Percentiles rank a stretch among this genome's conserved stretches.
Conservation (phyloP, 257 asterid genomes). For the Nicotiana attenuata region DNA sequence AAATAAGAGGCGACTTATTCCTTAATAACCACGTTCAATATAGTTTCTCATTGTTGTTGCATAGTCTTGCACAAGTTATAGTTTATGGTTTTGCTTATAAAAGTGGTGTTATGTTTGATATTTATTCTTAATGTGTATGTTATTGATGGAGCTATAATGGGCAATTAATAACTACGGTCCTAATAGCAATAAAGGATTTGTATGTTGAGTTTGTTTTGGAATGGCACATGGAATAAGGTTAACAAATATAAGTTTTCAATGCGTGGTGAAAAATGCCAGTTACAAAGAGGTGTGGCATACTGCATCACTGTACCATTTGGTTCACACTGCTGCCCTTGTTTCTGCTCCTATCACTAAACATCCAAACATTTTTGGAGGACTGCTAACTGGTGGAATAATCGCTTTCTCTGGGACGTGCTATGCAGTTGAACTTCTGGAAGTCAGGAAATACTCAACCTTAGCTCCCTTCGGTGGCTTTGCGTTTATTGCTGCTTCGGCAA, state of each 20-base stretch:
- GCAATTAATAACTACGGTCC: slow-evolving; percentile 61
- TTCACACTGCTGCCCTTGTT: slow-evolving; percentile 82
- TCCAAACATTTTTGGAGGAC: slow-evolving; percentile 31
- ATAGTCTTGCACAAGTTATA: neutral
- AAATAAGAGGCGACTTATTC: too few species aligned
- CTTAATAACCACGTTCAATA: too few species aligned
- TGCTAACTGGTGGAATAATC: too few species aligned
- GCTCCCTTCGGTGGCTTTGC: slow-evolving; percentile 94
- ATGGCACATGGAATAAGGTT: slow-evolving; percentile 22
- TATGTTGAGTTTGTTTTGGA: slow-evolving; percentile 63
- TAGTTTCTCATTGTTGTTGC: neutral
- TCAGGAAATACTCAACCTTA: too few species aligned
- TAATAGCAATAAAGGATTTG: slow-evolving; percentile 59
- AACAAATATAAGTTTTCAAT: neutral
- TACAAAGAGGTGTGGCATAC: slow-evolving; percentile 67
- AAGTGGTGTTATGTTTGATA: neutral
- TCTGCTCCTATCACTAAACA: slow-evolving; percentile 63
- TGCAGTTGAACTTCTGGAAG: neutral
- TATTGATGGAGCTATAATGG: slow-evolving; percentile 74
- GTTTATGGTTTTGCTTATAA: neutral
- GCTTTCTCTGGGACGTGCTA: too few species aligned
- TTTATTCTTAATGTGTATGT: neutral
- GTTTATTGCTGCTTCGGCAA: slow-evolving; percentile 89
- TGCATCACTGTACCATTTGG: slow-evolving; percentile 74
- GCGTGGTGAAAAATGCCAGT: too few species aligned